Conservation (phyloP, 192 early-diverging fungal genomes). For the Chytriomyces sp. region DNA sequence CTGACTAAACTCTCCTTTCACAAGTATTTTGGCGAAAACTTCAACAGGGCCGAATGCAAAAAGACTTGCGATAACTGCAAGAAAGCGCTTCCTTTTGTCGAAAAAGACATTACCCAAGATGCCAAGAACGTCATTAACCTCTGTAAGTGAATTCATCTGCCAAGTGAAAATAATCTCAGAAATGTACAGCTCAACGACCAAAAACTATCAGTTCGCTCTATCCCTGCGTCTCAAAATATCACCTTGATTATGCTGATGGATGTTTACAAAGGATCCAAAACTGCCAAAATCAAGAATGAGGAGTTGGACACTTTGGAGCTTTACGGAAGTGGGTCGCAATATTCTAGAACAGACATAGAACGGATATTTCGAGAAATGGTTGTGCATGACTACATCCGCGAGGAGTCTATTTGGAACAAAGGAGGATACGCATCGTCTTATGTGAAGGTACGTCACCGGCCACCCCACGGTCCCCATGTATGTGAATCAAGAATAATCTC, state of each 20-base stretch:
- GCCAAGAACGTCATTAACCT: constrained; percentile 57
- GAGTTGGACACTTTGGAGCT: constrained; percentile 58
- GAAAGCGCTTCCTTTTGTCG: constrained; percentile 31
- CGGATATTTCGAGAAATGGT: constrained; percentile 75
- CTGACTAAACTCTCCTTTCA: neutral
- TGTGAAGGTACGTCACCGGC: constrained; percentile 46
- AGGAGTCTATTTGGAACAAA: constrained; percentile 63
- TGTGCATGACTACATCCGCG: constrained; percentile 64
- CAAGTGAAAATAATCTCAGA: neutral
- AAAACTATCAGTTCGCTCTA: constrained; percentile 26
- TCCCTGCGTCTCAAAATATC: constrained; percentile 50
- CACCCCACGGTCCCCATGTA: neutral
- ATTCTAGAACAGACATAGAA: constrained; percentile 65
- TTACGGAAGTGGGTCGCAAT: constrained; percentile 58
- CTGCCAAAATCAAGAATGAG: constrained; percentile 55
- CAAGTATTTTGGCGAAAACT: constrained; percentile 87
- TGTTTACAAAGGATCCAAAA: constrained; percentile 74
- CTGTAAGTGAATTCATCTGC: constrained; percentile 35
- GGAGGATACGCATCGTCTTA: constrained; percentile 70
- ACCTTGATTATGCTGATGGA: constrained; percentile 76
- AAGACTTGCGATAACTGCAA: constrained; percentile 90
- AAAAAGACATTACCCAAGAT: constrained; percentile 62
- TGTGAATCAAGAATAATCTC: constrained; percentile 4
- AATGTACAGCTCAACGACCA: no score
- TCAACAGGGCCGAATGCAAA: constrained; percentile 67